Base-by-base conservation (phyloP, 805 yeast species). In the Grigorovia jiainica region DNA sequence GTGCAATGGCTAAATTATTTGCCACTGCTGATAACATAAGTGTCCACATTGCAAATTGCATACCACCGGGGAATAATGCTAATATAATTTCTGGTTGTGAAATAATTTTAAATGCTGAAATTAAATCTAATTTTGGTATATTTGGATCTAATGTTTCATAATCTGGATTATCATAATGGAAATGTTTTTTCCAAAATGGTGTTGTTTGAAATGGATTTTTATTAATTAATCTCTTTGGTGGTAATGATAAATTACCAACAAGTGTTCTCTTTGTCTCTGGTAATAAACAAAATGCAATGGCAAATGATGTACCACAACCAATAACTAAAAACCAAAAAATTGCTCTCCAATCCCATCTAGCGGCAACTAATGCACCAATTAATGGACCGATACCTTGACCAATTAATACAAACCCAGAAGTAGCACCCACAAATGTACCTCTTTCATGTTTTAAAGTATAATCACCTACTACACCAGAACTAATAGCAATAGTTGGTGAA, bases 371-470 rank as follows among this genome's bases (percentile, higher is more conserved):
- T 5, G 71, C 70, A 43, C 65, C 83, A 16, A 85, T 60, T 27
- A 87, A 61, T 0, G 92, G 84, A 3, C 92, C 87, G 47, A 86
- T 69, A 3, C 84, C 86, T 54, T 81, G 85, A 1, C 94, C 94
- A 20, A 82, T 55, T 33, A 82, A 65, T 2, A 79, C 75, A 34
- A 80, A 61, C 0, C 92, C 89, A 6, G 75, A 63, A 1, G 77
- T 73, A 7, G 79, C 55, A 0, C 92, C 92, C 38, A 79, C 76
- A 49, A 73, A 72, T 0, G 79, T 72, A 5, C 94, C 95, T 48
- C 95, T 70, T 45, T 79, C 77, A 13, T 65, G 64, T 29, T 80
- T 66, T 1, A 77, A 67, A 3, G 86, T 75, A 34, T 79, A 67
- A 61, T 86, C 95, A 15, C 87, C 89, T 11, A 82, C 75, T 0